A percentile compares a stretch with the other conserved stretches of the same genome.
Evolutionary conservation across 1,284 basidiomycete genomes (phyloP).

Genomic region (Ceratobasidium sp.): DNA sequence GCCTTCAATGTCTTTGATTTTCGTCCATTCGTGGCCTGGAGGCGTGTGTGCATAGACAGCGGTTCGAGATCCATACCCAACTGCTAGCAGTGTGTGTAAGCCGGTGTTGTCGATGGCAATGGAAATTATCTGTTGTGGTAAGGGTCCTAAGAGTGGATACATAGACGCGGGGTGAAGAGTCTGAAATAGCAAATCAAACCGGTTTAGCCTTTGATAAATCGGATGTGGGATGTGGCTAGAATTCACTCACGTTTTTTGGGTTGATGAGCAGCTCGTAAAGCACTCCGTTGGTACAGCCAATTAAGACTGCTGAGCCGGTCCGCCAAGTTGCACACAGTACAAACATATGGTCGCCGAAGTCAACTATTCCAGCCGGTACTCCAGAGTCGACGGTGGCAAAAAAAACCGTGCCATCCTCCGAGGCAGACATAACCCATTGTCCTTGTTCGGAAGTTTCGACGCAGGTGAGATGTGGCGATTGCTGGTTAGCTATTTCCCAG

Average conservation of each 20-base stretch:
- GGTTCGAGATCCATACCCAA: not conserved
- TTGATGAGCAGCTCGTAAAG: slow-evolving; percentile 1
- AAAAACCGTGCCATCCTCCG: slow-evolving; percentile 1
- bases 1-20: not conserved
- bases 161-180: not conserved
- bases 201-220: not conserved
- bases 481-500: not conserved
- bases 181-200: not conserved
- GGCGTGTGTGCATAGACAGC: not conserved
- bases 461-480: not conserved
- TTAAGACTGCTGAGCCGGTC: not conserved
- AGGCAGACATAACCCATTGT: not conserved
- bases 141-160: not conserved
- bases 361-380: not conserved
- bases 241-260: not conserved
- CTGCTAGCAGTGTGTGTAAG: not conserved
- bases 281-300: not conserved
- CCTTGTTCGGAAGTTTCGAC: not conserved
- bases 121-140: not conserved
- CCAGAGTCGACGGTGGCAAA: not conserved
- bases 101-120: not conserved
- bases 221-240: not conserved
- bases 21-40: not conserved
- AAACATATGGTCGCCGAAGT: not conserved
- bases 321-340: not conserved